A percentile compares a stretch with the other conserved stretches of the same genome.
phyloP scores from a whole-genome alignment of 495 filamentous ascomycete species.

The Baudoinia panamericana region DNA sequence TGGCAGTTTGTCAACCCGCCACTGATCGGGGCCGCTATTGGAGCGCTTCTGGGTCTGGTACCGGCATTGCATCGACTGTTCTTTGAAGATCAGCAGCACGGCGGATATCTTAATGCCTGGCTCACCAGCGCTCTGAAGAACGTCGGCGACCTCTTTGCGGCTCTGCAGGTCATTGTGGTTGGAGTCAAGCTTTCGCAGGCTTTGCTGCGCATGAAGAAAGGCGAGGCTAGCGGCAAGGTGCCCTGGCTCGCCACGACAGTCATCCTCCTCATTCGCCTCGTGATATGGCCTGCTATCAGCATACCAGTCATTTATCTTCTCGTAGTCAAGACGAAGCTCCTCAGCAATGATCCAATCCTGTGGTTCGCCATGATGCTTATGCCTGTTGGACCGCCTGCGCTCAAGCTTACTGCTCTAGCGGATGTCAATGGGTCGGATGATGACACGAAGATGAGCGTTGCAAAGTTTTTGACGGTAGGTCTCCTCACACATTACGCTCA shows the following conservation, averaged over 20 bases:
- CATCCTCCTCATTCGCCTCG: conserved; percentile 47
- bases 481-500: neutral
- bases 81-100: conserved; percentile 48
- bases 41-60: conserved; percentile 45
- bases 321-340: conserved; percentile 42
- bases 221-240: conserved; percentile 34
- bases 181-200: conserved; percentile 50
- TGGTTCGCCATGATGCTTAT: conserved; percentile 72
- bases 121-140: conserved; percentile 53
- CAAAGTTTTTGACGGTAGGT: conserved; percentile 54
- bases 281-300: conserved; percentile 20
- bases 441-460: conserved; percentile 53
- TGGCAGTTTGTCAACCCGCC: conserved; percentile 51
- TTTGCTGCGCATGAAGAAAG: conserved; percentile 40
- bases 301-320: conserved; percentile 50
- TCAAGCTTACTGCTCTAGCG: conserved; percentile 52
- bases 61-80: conserved; percentile 52
- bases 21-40: conserved; percentile 49
- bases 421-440: conserved; percentile 48
- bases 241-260: conserved; percentile 40
- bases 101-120: conserved; percentile 60
- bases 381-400: conserved; percentile 57
- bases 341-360: conserved; percentile 54
- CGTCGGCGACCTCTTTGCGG: conserved; percentile 56
- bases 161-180: conserved; percentile 59